Base-by-base conservation (phyloP, 2,329 filamentous ascomycete species). In the Paecilomyces dactylethromorphus region DNA sequence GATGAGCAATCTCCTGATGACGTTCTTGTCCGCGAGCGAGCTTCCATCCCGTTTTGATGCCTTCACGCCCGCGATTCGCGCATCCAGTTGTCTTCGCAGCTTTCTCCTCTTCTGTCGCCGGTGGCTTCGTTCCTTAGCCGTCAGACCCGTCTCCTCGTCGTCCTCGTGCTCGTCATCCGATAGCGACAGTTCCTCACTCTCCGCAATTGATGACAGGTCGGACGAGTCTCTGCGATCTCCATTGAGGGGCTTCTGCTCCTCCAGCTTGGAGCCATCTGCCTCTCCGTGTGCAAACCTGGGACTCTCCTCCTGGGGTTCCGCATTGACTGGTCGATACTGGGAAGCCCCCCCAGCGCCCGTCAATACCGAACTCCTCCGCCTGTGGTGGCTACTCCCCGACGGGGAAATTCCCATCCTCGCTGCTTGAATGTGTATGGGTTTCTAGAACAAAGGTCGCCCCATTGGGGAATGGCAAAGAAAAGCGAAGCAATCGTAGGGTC, bases 81-180 rank as follows among this genome's bases (percentile, higher is more conserved):
- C 86, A 71, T 91, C 88, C 59, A 92, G 74, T 63, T 83, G 78
- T 12, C 85, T 87, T 68, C 89, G 88, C 69, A 85, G 82, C 73
- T 82, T 81, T 75, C 85, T 85, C 75, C 85, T 84, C 67, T 82
- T 82, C 69, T 85, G 84, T 66, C 87, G 86, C 70, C 87, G 85
- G 64, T 84, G 71, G 55, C 73, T 82, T 71, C 85, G 84, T 67
- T 93, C 89, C 68, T 86, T 84, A 61, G 83, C 82, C 39, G 91
- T 95, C 65, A 97, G 79, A 0, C 92, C 92, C 1, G 90, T 90
- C 80, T 97, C 92, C 76, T 96, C 92, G 70, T 97, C 92, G 66
- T 93, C n/a, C n/a, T n/a, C 90, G 61, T 90, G 73, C 53, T 89
- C 89, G 63, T 91, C 87, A 64, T 91, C 88, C 29, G 86, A 87